Base-by-base conservation (phyloP, 345 rosid genomes). In the Gossypium sturtianum region DNA sequence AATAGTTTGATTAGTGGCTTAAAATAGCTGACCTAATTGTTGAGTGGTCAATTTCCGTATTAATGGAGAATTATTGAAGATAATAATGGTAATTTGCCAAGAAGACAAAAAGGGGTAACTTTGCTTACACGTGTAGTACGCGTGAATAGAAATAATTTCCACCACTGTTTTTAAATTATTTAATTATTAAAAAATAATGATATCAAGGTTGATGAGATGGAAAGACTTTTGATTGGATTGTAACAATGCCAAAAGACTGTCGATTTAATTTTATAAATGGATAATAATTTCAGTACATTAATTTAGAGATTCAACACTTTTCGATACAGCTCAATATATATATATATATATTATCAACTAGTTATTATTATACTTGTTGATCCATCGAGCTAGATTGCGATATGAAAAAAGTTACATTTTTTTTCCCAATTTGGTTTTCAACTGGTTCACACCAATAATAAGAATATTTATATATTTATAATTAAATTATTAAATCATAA, bases 31-130 rank as follows among this genome's bases (percentile, higher is more conserved):
- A 29, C 25, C 16, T 17, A 51, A 51, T 53, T 57, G 82, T 66
- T 83, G 79, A 73, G 75, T 45, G 73, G 82, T 85, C 83, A 66
- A 70, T 51, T 58, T 78, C 71, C 19, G 67, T 3, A 27, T 45
- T 53, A 9, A 75, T 48, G 68, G 41, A 74, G 70, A 80, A 74
- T 80, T 75, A 74, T 51, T 62, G 38, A 27, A 52, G 52, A 45
- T 20, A 64, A 63, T 63, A 63, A 22, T 74, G 71, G 43, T 25
- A 34, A 25, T 74, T 74, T 20, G 23, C 44, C 64, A 64, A 51
- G 58, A 51, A 20, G 71, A 64, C 51, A 41, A 64, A 19, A 44
- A 3, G 12, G 45, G 38, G 51, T 52, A 52, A 38, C 76, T 74
- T 74, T 74, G 69, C 70, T 49, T 51, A 74, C 61, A 74, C 70